These are phyloP conservation scores for Irpex sp. DNA, from an alignment of 1,284 basidiomycete genomes.

Conservation along the genomic window DNA sequence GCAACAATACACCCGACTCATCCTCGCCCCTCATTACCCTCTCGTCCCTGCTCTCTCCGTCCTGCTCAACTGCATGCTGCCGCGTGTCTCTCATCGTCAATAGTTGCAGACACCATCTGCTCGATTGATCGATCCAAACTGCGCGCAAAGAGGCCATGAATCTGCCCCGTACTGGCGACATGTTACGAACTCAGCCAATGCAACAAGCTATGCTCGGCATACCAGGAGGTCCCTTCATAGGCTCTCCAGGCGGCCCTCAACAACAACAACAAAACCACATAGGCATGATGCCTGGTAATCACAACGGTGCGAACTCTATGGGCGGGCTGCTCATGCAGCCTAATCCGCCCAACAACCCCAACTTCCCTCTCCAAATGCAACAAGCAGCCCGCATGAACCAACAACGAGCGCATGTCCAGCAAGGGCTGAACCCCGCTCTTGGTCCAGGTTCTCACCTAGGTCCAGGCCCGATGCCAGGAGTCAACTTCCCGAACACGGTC, in stretches of 20 bases:
- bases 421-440: slow-evolving; percentile 36
- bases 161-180: background rate
- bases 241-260: slow-evolving; percentile 9
- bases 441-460: slow-evolving; percentile 30
- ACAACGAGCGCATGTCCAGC: slow-evolving; percentile 24
- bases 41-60: background rate
- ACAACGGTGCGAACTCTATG: slow-evolving; percentile 15
- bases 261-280: slow-evolving; percentile 32
- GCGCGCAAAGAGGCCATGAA: background rate
- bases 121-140: background rate
- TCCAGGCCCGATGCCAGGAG: slow-evolving; percentile 32
- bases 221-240: background rate
- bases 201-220: background rate
- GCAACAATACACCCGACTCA: background rate
- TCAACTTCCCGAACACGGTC: slow-evolving; percentile 39
- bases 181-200: slow-evolving; percentile 2
- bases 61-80: background rate
- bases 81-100: background rate
- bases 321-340: slow-evolving; percentile 10
- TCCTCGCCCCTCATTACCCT: background rate
- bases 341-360: slow-evolving; percentile 1
- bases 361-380: slow-evolving; percentile 18
- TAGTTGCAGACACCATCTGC: slow-evolving; percentile 1
- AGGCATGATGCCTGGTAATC: slow-evolving; percentile 30
- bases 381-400: slow-evolving; percentile 15